These are phyloP conservation scores for Cyberlindnera petersonii DNA, from an alignment of 805 yeast genomes.

Conservation along the genomic window DNA sequence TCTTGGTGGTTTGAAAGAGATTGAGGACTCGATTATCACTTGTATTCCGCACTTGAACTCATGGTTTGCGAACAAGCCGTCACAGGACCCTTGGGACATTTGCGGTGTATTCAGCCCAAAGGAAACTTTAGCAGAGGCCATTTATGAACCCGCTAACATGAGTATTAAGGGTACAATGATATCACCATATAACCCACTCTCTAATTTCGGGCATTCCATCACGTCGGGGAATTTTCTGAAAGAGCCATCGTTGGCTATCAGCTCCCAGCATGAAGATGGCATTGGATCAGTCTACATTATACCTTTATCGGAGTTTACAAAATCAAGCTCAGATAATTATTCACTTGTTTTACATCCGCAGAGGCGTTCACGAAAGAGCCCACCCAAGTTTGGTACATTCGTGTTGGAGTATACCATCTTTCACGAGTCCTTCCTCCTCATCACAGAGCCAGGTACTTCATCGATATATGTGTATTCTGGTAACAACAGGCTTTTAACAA, in stretches of 20 bases:
- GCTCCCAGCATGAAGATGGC: constrained; percentile 45
- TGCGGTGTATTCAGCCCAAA: constrained; percentile 29
- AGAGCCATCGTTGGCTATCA: constrained; percentile 42
- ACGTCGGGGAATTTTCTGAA: constrained; percentile 39
- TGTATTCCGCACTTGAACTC: constrained; percentile 36
- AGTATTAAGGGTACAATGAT: constrained; percentile 7
- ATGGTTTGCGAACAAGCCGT: constrained; percentile 38
- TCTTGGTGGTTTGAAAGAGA: constrained; percentile 51
- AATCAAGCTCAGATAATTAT: background rate
- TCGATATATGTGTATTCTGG: constrained; percentile 35
- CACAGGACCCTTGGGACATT: constrained; percentile 31
- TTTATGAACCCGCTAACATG: background rate
- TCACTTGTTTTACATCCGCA: background rate
- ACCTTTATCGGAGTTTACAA: constrained; percentile 33
- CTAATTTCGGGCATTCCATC: constrained; percentile 45
- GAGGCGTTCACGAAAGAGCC: background rate
- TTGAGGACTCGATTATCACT: constrained; percentile 34
- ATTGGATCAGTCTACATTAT: constrained; percentile 43
- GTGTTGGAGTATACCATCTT: constrained; percentile 30
- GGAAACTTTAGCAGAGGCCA: background rate
- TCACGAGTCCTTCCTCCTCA: constrained; percentile 36
- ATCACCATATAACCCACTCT: constrained; percentile 25
- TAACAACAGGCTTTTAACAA: constrained; percentile 25
- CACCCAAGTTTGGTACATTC: constrained; percentile 40
- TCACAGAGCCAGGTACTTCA: constrained; percentile 52